A percentile compares a stretch with the other conserved stretches of the same genome.
These are phyloP conservation scores for Rhamnella rubrinervis DNA, from an alignment of 331 rosid species.

Conservation along the genomic window DNA sequence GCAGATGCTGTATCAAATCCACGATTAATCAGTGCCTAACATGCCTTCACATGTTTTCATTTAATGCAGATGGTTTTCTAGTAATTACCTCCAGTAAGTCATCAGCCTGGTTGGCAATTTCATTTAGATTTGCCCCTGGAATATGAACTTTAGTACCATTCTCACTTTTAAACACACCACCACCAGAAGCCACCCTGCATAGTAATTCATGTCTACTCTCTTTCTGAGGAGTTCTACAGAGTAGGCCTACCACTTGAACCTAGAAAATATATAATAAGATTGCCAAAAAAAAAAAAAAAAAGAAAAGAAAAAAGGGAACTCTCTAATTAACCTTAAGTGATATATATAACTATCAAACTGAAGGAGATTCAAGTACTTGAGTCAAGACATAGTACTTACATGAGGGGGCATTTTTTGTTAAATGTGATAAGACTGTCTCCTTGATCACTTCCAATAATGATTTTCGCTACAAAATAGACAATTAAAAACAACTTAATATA, in stretches of 20 bases:
- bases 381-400: conserved; percentile 48
- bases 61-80: not conserved
- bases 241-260: conserved; percentile 93
- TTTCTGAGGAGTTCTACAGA: conserved; percentile 83
- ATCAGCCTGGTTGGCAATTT: conserved; percentile 97
- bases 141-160: conserved; percentile 67
- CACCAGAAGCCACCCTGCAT: conserved; percentile 93
- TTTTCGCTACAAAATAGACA: conserved; percentile 58
- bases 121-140: conserved; percentile 87
- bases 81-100: conserved; percentile 81
- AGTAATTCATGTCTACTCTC: conserved; percentile 87
- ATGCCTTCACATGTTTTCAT: not conserved
- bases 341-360: not conserved
- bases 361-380: conserved; percentile 15
- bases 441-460: conserved; percentile 82
- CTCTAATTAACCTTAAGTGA: not conserved
- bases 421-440: conserved; percentile 89
- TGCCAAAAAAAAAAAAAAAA: not conserved
- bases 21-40: not conserved
- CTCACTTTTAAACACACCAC: conserved; percentile 70
- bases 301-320: not conserved
- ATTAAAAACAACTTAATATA: conserved; percentile 13
- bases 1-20: not conserved
- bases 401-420: conserved; percentile 92
- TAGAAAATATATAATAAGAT: conserved; percentile 19